Percentiles rank a stretch among this genome's conserved stretches.
These are phyloP conservation scores for Colletotrichum magnum DNA, from an alignment of 2,329 filamentous ascomycete genomes.

Conservation along the genomic window DNA sequence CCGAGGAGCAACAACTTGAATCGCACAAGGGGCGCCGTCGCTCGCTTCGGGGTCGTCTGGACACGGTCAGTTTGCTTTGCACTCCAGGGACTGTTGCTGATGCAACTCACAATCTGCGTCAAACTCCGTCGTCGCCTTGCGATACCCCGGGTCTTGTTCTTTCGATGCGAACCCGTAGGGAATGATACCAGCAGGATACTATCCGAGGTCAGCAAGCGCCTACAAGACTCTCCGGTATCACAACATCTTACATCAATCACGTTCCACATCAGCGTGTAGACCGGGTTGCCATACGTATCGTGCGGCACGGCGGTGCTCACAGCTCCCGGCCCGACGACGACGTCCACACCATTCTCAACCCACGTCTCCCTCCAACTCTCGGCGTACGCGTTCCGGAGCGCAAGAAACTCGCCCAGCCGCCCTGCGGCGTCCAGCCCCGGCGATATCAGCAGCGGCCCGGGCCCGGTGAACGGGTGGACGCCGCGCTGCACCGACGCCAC, in stretches of 20 bases:
- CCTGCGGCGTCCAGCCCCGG: constrained; percentile 50
- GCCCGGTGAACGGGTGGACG: constrained; percentile 43
- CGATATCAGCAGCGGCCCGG: constrained; percentile 48
- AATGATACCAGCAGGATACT: constrained; percentile 67
- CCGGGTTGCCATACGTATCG: constrained; percentile 62
- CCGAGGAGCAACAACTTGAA: constrained; percentile 61
- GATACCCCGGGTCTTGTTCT: constrained; percentile 51
- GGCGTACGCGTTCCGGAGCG: constrained; percentile 48
- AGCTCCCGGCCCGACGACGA: constrained; percentile 62
- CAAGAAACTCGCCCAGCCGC: constrained; percentile 58
- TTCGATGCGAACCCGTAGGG: constrained; percentile 59
- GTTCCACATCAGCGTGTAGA: constrained; percentile 66
- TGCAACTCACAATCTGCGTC: constrained; percentile 52
- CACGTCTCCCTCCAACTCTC: constrained; percentile 59
- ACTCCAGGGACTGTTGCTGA: neutral
- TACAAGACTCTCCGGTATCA: too few relatives aligned
- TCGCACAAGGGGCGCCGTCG: constrained; percentile 59
- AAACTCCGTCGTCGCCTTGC: constrained; percentile 47
- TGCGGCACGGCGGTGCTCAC: constrained; percentile 66
- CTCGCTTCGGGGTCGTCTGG: constrained; percentile 56
- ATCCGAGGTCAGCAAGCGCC: neutral
- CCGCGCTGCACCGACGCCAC: constrained; percentile 54
- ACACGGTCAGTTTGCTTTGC: neutral
- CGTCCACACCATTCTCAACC: constrained; percentile 61
- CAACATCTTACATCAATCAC: constrained; percentile 59